These are phyloP conservation scores for Tetrahymena malaccensis DNA, from an alignment of 73 alveolate genomes.

Conservation along the genomic window DNA sequence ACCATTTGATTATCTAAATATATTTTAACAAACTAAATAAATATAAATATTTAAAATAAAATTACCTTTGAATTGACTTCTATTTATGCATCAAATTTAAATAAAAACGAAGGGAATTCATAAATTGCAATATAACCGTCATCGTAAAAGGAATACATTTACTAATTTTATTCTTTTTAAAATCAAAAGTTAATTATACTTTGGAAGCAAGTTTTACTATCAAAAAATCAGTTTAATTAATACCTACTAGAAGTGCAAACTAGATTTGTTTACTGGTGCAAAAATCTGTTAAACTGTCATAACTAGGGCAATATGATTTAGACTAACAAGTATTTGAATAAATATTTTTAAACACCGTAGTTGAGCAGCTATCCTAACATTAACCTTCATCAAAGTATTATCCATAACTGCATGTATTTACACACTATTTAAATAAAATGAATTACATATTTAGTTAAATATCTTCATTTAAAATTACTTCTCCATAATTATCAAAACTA, in stretches of 20 bases:
- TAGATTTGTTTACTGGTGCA: background rate
- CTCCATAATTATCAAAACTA: background rate
- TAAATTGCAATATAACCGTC: background rate
- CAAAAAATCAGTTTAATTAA: background rate
- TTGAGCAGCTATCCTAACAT: background rate
- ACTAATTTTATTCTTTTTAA: no score
- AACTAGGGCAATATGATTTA: background rate
- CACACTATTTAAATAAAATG: background rate
- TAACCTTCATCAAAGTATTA: background rate
- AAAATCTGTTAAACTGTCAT: background rate
- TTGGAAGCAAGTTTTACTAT: background rate
- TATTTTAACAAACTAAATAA: no score
- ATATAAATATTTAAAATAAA: no score
- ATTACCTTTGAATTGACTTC: background rate
- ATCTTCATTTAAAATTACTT: background rate
- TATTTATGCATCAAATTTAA: background rate
- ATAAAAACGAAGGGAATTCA: background rate
- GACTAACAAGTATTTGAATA: background rate
- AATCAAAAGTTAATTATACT: background rate
- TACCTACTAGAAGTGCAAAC: background rate
- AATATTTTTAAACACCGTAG: background rate
- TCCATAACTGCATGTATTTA: background rate
- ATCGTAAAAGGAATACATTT: background rate
- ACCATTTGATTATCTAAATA: background rate
- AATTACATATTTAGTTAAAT: background rate